Percentiles rank a stretch among this genome's conserved stretches.
Conservation (phyloP, 305 asterid genomes). For the Solanum chacoense region DNA sequence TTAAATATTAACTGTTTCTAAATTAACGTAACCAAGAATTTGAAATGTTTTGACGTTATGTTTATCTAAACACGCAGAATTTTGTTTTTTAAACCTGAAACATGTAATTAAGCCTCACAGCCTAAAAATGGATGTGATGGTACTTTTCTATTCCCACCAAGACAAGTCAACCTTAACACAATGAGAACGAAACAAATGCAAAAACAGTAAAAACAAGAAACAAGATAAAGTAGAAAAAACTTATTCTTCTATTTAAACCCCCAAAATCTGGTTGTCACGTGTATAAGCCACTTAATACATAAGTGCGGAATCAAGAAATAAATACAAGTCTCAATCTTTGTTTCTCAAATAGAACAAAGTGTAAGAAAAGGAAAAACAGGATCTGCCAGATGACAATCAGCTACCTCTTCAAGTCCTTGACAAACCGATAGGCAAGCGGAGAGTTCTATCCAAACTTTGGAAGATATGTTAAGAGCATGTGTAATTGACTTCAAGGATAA, state of each 20-base stretch:
- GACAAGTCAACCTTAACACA: background rate
- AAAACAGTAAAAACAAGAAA: too few species aligned
- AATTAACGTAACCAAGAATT: background rate
- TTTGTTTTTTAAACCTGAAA: background rate
- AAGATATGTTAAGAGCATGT: background rate
- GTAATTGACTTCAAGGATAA: background rate
- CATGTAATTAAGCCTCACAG: background rate
- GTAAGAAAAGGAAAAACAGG: background rate
- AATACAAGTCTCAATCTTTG: background rate
- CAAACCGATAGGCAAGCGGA: background rate
- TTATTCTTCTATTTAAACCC: background rate
- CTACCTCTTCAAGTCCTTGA: background rate
- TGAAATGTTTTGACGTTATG: background rate
- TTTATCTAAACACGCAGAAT: background rate
- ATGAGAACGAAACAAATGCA: background rate
- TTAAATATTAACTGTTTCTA: background rate
- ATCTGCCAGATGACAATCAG: background rate
- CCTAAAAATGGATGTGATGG: background rate
- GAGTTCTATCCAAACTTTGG: background rate
- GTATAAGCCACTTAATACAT: background rate
- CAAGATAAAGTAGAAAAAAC: background rate
- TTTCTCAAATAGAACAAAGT: background rate
- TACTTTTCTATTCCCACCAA: background rate
- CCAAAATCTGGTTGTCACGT: background rate
- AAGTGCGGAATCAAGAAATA: background rate